A percentile compares a stretch with the other conserved stretches of the same genome.
Conservation (phyloP, 345 rosid genomes). For the Arabidopsis thaliana region TAIR10.1 NC_003070.9:4829001-4829500, state of each 20-base stretch:
- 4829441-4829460: slow-evolving; percentile 39
- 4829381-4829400: slow-evolving; percentile 42
- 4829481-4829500: slow-evolving; percentile 35
- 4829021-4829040: not conserved
- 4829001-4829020: slow-evolving; percentile 28
- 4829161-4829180: slow-evolving; percentile 41
- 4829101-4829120: not conserved
- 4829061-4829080: slow-evolving; percentile 41
- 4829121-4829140: slow-evolving; percentile 13
- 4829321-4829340: slow-evolving; percentile 43
- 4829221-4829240: slow-evolving; percentile 37
- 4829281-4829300: slow-evolving; percentile 46
- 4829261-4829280: slow-evolving; percentile 37
- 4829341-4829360: slow-evolving; percentile 46
- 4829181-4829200: slow-evolving; percentile 24
- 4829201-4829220: slow-evolving; percentile 20
- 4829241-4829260: slow-evolving; percentile 51
- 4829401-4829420: slow-evolving; percentile 45
- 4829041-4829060: slow-evolving; percentile 43
- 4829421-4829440: slow-evolving; percentile 38
- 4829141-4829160: slow-evolving; percentile 47
- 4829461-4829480: slow-evolving; percentile 53
- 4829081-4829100: slow-evolving; percentile 33
- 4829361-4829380: slow-evolving; percentile 53
- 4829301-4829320: slow-evolving; percentile 46